Conservation (phyloP, 768 basidiomycete genomes). For the Naematelia encephala region DNA sequence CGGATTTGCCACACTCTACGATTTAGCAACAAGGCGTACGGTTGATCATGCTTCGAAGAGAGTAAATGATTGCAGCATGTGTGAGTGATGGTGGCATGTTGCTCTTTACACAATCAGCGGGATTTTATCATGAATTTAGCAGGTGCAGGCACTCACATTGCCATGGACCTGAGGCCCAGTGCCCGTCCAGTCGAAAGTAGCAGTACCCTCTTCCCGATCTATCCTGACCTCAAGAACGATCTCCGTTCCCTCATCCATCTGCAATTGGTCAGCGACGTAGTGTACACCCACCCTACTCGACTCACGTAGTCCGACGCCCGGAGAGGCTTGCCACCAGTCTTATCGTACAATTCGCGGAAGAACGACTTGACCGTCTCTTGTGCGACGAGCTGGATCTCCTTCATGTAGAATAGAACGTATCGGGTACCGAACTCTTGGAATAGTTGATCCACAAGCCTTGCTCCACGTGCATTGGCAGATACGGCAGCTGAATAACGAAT, state of each 20-base stretch:
- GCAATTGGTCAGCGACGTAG: conserved; percentile 1
- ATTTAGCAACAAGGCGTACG: conserved; percentile 3
- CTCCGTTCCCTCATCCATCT: conserved; percentile 37
- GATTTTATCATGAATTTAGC: background rate
- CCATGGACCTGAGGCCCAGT: conserved; percentile 25
- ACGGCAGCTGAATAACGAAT: too few relatives aligned
- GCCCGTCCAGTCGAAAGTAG: conserved; percentile 33
- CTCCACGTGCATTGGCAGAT: conserved; percentile 38
- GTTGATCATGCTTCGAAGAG: conserved; percentile 12
- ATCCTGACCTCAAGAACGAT: conserved; percentile 27
- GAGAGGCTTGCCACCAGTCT: conserved; percentile 17
- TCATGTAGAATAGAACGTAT: conserved; percentile 37
- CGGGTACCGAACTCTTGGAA: conserved; percentile 41
- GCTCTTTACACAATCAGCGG: background rate
- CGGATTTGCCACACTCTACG: too few relatives aligned
- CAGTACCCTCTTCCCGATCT: conserved; percentile 21
- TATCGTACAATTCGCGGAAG: conserved; percentile 29
- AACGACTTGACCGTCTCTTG: conserved; percentile 36
- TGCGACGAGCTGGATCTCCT: conserved; percentile 38
- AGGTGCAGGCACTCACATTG: conserved; percentile 18
- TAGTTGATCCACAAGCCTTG: conserved; percentile 26
- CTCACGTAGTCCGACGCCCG: conserved; percentile 16
- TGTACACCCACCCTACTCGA: background rate
- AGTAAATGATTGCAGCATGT: conserved; percentile 32
- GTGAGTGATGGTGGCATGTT: conserved; percentile 22